Base-by-base conservation (phyloP, 345 rosid species). In the Luvunga scandens region DNA sequence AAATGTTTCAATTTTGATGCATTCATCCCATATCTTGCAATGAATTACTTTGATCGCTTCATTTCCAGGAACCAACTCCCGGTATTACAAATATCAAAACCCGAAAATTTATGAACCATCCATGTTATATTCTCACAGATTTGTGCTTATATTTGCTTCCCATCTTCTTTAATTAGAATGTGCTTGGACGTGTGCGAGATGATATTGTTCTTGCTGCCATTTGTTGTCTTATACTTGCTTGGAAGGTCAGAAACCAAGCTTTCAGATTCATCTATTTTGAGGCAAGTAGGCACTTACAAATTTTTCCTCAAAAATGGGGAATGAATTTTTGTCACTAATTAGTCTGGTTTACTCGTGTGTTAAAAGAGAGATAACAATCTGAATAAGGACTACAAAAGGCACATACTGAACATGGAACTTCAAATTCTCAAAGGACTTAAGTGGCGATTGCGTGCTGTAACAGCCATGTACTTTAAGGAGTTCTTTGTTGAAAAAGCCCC, bases 11-110 rank as follows among this genome's bases (percentile, higher is more conserved):
- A 72, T 16, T 56, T 55, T 5, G 50, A 72, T 21, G 27, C 50
- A 33, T 56, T 18, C 75, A 72, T 72, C 2, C 63, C 75, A 1
- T 72, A 72, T 72, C 75, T 72, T 56, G 75, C 75, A 1, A 31
- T 72, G 45, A 72, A 72, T n/a, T 55, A 31, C 62, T 71, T 71
- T 7, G 62, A 71, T 71, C 62, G 28, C 42, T 71, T 27, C 74
- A 53, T 71, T 53, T 53, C 75, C 31, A 72, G 75, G 64, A 39
- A 72, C 12, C 45, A 9, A 12, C 64, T 72, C 6, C 75, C 75
- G 75, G 75, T 72, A 72, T 8, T 12, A 31, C 14, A 31, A 50
- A 6, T 53, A 28, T 18, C 55, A 5, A 55, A 5, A 10, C 6
- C 34, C 57, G 6, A 6, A 14, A 27, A 1, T 10, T 19, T 65